Evolutionary conservation across 192 early-diverging fungal genomes (phyloP), one percentile per base, ranked within the genome.

Genomic region (Geranomyces michiganensis): DNA sequence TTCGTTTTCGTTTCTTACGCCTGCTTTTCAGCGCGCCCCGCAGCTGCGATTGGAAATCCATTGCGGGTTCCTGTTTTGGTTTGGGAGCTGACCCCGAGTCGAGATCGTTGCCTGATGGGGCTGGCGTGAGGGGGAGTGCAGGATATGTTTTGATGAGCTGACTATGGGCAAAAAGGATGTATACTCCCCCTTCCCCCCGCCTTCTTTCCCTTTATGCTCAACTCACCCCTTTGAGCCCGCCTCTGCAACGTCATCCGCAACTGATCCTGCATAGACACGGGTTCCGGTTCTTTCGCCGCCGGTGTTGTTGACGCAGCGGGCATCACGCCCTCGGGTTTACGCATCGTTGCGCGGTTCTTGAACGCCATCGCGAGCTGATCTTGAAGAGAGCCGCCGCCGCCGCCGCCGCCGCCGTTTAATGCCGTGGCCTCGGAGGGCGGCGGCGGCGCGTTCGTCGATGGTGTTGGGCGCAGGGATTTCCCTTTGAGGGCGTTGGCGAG

Each of bases 11-110:
- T 24, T 26, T 62, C 68, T 61, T 36, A 70, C 68, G 30, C 22
- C 71, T 46, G 22, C 36, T 73, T 36, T 65, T 67, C 31, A 73
- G 46, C n/a, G 63, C 65, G 26, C 49, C 29, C 9, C 71, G 48
- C 14, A 73, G 44, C 41, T 73, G 71, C n/a, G 64, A 67, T 43
- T 73, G 71, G 55, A 73, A 73, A 43, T 73, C 71, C 62, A 72
- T 56, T 1, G 32, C 64, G 7, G 62, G 62, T 21, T 41, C 70
- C 30, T 8, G 43, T 31, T 22, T 45, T 30, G 59, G 61, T 36
- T 70, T 70, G 33, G 65, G 29, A 1, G 63, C 43, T 63, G 56
- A 58, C 5, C 29, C 58, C 6, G 29, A 4, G 17, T 60, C 58
- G 5, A 41, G 36, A 10, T 41, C 36, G 36, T 41, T 41, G 3